Evolutionary conservation across 495 filamentous ascomycete genomes (phyloP).

Genomic region (Xylaria scruposa): DNA sequence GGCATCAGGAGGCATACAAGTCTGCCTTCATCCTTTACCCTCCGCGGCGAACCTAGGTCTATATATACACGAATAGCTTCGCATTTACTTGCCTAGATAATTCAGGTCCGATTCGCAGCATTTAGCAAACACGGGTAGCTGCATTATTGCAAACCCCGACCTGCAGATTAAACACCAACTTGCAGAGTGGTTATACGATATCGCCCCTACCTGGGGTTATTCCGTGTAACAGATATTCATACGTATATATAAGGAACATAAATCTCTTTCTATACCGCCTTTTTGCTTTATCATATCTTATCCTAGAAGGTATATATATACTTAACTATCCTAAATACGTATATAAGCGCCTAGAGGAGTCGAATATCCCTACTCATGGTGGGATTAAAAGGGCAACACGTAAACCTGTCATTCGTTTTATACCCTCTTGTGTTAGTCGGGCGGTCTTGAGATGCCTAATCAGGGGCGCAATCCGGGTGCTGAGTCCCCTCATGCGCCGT

Average conservation of each 20-base stretch:
- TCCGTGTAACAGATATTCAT: too few species aligned
- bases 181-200: too few species aligned
- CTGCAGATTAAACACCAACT: too few species aligned
- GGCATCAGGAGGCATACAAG: too few species aligned
- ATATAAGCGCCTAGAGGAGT: neutral
- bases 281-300: neutral
- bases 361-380: neutral
- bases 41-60: too few species aligned
- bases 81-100: too few species aligned
- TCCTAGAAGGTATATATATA: neutral
- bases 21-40: too few species aligned
- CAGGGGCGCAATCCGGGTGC: neutral
- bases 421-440: slow-evolving; percentile 1
- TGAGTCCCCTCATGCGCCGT: slow-evolving; percentile 12
- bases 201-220: too few species aligned
- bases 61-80: too few species aligned
- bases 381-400: neutral
- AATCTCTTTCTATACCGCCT: neutral
- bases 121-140: too few species aligned
- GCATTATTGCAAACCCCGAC: too few species aligned
- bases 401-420: neutral
- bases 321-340: neutral
- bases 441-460: neutral
- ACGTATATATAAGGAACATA: neutral
- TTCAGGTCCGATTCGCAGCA: too few species aligned